phyloP scores from a whole-genome alignment of 192 early-diverging fungal species.

The Spizellomyces sp. region DNA sequence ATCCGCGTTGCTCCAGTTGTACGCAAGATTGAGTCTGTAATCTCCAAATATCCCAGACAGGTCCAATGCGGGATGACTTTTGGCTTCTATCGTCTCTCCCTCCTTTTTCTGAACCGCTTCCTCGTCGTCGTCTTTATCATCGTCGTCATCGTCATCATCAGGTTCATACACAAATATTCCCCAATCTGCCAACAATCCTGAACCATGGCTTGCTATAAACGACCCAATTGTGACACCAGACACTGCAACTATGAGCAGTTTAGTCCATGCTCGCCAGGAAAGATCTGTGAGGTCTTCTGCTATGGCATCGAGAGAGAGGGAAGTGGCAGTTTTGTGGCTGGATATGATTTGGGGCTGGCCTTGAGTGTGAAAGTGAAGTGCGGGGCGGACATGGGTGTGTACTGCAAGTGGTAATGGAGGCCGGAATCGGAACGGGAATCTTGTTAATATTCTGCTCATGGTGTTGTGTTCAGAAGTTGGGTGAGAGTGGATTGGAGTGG shows the following conservation, averaged over 20 bases:
- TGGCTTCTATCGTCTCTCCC: neutral
- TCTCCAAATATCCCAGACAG: slow-evolving; percentile 25
- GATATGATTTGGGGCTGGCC: neutral
- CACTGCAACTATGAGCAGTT: slow-evolving; percentile 11
- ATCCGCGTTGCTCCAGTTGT: slow-evolving; percentile 21
- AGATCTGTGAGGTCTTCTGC: slow-evolving; percentile 20
- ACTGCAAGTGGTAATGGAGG: no score
- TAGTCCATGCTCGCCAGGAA: slow-evolving; percentile 25
- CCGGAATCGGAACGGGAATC: no score
- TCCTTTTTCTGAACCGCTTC: neutral
- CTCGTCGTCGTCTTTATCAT: slow-evolving; percentile 7
- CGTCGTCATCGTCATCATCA: slow-evolving; percentile 30
- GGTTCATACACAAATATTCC: slow-evolving; percentile 22
- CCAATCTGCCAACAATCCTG: neutral
- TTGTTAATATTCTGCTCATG: no score
- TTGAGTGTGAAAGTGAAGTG: neutral
- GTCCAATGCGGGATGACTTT: neutral
- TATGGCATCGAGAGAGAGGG: neutral
- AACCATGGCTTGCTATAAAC: slow-evolving; percentile 16
- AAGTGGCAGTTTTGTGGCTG: neutral
- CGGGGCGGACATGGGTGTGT: no score
- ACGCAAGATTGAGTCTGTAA: slow-evolving; percentile 24
- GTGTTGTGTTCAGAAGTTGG: no score
- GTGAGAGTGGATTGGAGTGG: no score
- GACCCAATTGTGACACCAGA: slow-evolving; percentile 8